Base-by-base conservation (phyloP, 225 moss, liverwort and hornwort species). In the Physcomitrellopsis africana region DNA sequence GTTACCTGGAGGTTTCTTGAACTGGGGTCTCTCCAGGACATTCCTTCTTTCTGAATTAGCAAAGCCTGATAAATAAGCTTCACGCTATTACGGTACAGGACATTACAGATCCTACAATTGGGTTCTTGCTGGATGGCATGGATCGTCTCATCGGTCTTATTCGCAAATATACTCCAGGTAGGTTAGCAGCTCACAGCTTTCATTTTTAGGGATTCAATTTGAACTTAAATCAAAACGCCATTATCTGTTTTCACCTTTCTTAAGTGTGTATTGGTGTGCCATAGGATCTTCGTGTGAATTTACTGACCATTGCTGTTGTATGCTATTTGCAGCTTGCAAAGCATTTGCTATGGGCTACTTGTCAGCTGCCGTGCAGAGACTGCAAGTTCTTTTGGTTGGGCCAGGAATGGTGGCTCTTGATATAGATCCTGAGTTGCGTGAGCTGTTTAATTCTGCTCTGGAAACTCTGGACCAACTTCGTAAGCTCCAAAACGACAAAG, bases 381-480 rank as follows among this genome's bases (percentile, higher is more conserved):
- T 99, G 69, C 92, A 92, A 74, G 83, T 85, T 54, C 92, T 99
- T 44, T 80, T 99, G 66, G 92, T 90, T 68, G 92, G 99, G 55
- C 99, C 99, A 22, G 99, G 99, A 87, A 99, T 99, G 99, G 93
- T 99, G 65, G 99, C 99, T 19, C 87, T 99, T 76, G 95, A 95
- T 82, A 95, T 99, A 57, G 99, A 99, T 73, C 81, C 95, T 51
- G 99, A 99, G 75, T 80, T 99, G 84, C 92, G 99, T 57, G 89
- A 95, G 52, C 90, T 99, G 5, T 95, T 99, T 68, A 81, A 89
- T 60, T 90, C 99, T 80, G 89, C 86, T 54, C 68, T 99, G 56
- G 99, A 95, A 37, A 92, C 90, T 80, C 76, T 99, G 73, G 95
- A 95, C 47, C 90, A 86, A 77, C 90, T 99, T 49, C 93, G 95